Evolutionary conservation across 2,329 filamentous ascomycete genomes (phyloP).

Genomic region (Botrytis porri): DNA sequence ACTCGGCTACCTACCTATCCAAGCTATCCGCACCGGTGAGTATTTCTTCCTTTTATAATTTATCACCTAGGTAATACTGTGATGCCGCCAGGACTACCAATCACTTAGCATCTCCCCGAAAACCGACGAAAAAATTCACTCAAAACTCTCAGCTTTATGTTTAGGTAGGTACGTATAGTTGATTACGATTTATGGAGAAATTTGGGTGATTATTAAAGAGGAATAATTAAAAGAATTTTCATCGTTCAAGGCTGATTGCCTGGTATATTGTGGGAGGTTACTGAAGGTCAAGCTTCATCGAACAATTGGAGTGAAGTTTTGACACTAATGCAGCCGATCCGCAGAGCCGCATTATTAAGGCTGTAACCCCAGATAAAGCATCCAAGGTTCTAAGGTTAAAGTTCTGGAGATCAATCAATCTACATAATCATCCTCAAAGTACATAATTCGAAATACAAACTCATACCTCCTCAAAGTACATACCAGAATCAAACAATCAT

Average conservation of each 20-base stretch:
- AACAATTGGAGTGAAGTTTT: conserved; percentile 6
- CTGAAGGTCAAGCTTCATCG: background rate
- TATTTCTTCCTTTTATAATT: background rate
- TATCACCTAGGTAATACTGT: background rate
- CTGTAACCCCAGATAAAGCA: background rate
- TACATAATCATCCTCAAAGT: background rate
- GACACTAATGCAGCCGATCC: conserved; percentile 32
- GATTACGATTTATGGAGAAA: background rate
- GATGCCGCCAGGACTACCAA: background rate
- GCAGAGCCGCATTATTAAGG: conserved; percentile 33
- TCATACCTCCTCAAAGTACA: background rate
- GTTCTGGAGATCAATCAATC: background rate
- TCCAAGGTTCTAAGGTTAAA: background rate
- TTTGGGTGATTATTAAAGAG: background rate
- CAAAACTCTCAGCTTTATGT: background rate
- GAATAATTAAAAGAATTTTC: background rate
- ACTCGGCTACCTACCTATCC: background rate
- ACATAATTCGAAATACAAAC: background rate
- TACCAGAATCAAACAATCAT: background rate
- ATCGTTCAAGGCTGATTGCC: background rate
- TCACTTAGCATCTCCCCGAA: background rate
- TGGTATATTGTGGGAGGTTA: background rate
- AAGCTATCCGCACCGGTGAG: background rate
- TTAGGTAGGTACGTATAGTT: background rate
- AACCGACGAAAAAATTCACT: background rate